These are phyloP conservation scores for Haematococcus sp. DNA, from an alignment of 139 green algal genomes.

Conservation along the genomic window DNA sequence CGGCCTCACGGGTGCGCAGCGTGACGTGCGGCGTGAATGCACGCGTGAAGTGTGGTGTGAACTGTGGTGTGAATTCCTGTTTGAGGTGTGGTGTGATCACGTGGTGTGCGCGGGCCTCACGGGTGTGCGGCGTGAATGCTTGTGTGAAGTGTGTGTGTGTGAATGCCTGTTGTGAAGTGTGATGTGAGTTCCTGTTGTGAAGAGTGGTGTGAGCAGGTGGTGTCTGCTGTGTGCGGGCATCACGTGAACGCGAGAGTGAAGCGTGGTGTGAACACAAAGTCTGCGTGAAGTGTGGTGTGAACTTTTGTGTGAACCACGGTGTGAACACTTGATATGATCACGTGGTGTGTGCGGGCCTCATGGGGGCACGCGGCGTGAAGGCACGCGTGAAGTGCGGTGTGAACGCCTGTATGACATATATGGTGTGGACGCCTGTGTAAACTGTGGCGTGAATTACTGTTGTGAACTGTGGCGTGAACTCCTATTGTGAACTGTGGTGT, in stretches of 20 bases:
- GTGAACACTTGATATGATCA: no score
- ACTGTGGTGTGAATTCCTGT: no score
- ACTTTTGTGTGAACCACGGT: no score
- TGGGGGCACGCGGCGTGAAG: no score
- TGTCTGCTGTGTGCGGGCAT: conserved; percentile 43
- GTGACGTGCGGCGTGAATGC: not conserved
- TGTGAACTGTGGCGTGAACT: conserved; percentile 40
- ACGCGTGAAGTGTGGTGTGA: no score
- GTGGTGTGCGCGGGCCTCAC: not conserved
- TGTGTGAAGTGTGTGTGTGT: no score
- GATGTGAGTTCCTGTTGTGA: conserved; percentile 38
- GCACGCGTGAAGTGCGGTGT: no score
- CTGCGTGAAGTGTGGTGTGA: no score
- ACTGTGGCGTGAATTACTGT: conserved; percentile 24
- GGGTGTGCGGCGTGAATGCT: no score
- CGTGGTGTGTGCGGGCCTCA: not conserved
- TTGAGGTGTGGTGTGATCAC: conserved; percentile 7
- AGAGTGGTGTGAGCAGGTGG: conserved; percentile 25
- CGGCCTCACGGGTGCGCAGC: conserved; percentile 19
- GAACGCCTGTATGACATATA: no score
- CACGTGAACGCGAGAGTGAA: not conserved
- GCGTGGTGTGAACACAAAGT: no score
- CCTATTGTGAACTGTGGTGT: not conserved
- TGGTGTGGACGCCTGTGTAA: conserved; percentile 32
- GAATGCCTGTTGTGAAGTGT: no score